Base-by-base conservation (phyloP, 108 stramenopile species). In the Nitzschia inconspicua region DNA sequence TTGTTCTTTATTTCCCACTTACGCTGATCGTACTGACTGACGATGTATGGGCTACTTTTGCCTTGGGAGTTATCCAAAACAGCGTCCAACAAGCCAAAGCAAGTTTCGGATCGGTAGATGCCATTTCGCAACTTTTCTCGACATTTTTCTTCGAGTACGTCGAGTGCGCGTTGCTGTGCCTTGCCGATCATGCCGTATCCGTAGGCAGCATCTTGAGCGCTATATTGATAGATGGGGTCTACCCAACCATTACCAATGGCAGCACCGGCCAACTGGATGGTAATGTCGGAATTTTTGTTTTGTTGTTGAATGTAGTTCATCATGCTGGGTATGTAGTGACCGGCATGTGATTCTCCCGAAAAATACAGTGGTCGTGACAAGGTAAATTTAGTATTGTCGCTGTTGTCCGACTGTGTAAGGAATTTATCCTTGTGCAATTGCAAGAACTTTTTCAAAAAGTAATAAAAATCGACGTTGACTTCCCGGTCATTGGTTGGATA, bases 241-340 rank as follows among this genome's bases (percentile, higher is more conserved):
- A 66, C 49, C 93, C 93, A 94, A 2, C 89, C 89, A 69, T 79
- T 94, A 48, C 97, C 97, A 95, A 48, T 95, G 73, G 78, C 95
- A 76, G 55, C 97, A 76, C 77, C 88, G 63, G 22, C 67, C 70
- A 73, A 60, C 48, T 55, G 90, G 77, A 75, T 75, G 28, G 56
- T 29, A 11, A 73, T 66, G 47, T 19, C 50, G 3, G 46, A 39
- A 13, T 32, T 2, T 26, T 53, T 36, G 48, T 42, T 54, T 30
- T 79, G 64, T n/a, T 79, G 65, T 13, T 92, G 57, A 24, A 98
- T 96, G 65, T 82, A 89, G 36, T 83, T 65, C 73, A 95, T 86
- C 95, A 98, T 94, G 57, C 67, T 76, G 19, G 97, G 97, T 56
- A 98, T 97, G 73, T 96, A 98, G 56, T 94, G 94, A 0, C 96